Percentiles rank a stretch among this genome's conserved stretches.
These are phyloP conservation scores for Oidium heveae DNA, from an alignment of 2,329 filamentous ascomycete genomes.

Conservation along the genomic window DNA sequence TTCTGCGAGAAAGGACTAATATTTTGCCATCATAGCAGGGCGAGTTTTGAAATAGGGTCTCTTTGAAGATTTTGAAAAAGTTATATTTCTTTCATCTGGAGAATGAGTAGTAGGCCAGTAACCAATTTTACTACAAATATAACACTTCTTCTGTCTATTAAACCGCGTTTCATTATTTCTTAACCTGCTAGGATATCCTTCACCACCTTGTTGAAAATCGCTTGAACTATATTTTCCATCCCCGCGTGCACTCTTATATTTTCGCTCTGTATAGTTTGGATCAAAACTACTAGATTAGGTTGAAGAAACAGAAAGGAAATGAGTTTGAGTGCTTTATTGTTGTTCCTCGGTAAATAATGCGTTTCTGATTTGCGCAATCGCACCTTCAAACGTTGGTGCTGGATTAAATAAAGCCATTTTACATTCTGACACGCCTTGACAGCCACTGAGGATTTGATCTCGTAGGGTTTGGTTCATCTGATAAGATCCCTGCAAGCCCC, in stretches of 20 bases:
- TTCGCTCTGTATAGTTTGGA: neutral
- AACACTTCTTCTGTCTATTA: too few relatives aligned
- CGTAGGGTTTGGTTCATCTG: too few relatives aligned
- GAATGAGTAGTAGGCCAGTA: too few relatives aligned
- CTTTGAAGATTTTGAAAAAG: neutral
- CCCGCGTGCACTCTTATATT: neutral
- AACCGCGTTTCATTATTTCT: too few relatives aligned
- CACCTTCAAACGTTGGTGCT: too few relatives aligned
- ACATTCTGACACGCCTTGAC: too few relatives aligned
- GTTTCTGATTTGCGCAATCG: neutral
- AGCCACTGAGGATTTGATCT: too few relatives aligned
- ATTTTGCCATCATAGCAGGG: neutral
- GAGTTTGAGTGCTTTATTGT: neutral
- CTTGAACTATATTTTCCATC: neutral
- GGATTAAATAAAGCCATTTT: too few relatives aligned
- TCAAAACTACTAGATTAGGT: neutral
- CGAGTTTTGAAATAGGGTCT: neutral
- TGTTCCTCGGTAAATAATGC: neutral
- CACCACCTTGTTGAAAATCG: too few relatives aligned
- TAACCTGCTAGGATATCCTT: too few relatives aligned
- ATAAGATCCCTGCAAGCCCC: too few relatives aligned
- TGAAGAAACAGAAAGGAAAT: neutral
- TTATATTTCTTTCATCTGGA: neutral
- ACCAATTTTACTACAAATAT: too few relatives aligned
- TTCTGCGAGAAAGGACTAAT: neutral